phyloP scores from a whole-genome alignment of 345 rosid genomes.

The Viola odorata region DNA sequence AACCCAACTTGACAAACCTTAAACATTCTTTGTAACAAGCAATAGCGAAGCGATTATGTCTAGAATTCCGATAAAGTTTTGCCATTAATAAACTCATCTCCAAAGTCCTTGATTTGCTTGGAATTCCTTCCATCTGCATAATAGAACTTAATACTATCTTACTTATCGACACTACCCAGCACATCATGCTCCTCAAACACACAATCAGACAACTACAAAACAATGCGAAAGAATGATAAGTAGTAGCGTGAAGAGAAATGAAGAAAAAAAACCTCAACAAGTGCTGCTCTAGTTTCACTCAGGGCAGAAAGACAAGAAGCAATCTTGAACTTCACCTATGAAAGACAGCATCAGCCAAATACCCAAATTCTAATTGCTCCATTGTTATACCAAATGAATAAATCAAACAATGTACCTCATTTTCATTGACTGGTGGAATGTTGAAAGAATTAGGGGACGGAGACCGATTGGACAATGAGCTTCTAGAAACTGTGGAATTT shows the following conservation, averaged over 20 bases:
- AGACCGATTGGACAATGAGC: slow-evolving; percentile 65
- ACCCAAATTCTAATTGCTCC: no score
- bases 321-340: slow-evolving; percentile 85
- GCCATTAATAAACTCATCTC: slow-evolving; percentile 93
- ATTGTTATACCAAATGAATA: background rate
- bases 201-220: no score
- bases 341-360: background rate
- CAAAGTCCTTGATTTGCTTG: slow-evolving; percentile 83
- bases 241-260: background rate
- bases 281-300: slow-evolving; percentile 68
- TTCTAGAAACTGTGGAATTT: slow-evolving; percentile 53
- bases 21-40: slow-evolving; percentile 87
- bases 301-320: slow-evolving; percentile 83
- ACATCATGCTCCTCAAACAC: no score
- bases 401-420: slow-evolving; percentile 49
- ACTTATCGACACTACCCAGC: no score
- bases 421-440: slow-evolving; percentile 65
- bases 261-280: slow-evolving; percentile 60
- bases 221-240: no score
- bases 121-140: slow-evolving; percentile 84
- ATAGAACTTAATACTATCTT: background rate
- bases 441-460: slow-evolving; percentile 76
- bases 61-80: slow-evolving; percentile 82
- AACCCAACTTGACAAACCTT: slow-evolving; percentile 42
- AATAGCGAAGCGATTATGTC: slow-evolving; percentile 77